Conservation (phyloP, 2,329 filamentous ascomycete genomes). For the Akanthomyces uredinophilus region DNA sequence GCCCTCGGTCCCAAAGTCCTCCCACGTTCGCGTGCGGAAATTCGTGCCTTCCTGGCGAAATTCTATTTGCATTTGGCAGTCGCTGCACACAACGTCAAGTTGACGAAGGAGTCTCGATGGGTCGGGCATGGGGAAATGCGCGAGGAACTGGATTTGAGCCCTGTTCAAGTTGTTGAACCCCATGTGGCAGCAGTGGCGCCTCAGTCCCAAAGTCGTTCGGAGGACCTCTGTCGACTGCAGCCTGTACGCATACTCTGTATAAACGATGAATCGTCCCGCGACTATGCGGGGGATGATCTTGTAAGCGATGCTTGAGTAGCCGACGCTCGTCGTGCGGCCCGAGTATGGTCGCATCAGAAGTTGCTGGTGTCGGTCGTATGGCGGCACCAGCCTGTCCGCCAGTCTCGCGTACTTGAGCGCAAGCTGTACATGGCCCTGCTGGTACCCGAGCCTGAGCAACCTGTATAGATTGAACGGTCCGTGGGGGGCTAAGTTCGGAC, state of each 20-base stretch:
- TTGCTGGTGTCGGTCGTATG: not conserved
- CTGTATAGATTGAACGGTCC: too few species aligned
- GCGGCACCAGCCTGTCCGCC: not conserved
- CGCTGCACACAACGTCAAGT: not conserved
- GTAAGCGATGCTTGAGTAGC: not conserved
- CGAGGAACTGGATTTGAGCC: too few species aligned
- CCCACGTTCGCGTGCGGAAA: not conserved
- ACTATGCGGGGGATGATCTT: not conserved
- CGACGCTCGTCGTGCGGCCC: too few species aligned
- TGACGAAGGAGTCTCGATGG: too few species aligned
- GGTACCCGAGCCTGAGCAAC: not conserved
- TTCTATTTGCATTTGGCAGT: not conserved
- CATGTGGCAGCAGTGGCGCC: not conserved
- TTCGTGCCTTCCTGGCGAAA: not conserved
- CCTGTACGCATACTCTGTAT: not conserved
- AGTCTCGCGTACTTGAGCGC: not conserved
- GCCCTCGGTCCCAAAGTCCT: not conserved
- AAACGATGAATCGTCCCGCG: not conserved
- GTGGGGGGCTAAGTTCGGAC: not conserved
- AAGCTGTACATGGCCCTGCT: not conserved
- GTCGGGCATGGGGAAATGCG: too few species aligned
- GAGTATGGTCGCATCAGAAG: not conserved
- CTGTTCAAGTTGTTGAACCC: too few species aligned
- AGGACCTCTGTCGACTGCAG: rapidly evolving
- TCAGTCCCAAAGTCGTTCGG: not conserved